Evolutionary conservation across 2,329 filamentous ascomycete species (phyloP).

Genomic region (Xylariaceae sp.): DNA sequence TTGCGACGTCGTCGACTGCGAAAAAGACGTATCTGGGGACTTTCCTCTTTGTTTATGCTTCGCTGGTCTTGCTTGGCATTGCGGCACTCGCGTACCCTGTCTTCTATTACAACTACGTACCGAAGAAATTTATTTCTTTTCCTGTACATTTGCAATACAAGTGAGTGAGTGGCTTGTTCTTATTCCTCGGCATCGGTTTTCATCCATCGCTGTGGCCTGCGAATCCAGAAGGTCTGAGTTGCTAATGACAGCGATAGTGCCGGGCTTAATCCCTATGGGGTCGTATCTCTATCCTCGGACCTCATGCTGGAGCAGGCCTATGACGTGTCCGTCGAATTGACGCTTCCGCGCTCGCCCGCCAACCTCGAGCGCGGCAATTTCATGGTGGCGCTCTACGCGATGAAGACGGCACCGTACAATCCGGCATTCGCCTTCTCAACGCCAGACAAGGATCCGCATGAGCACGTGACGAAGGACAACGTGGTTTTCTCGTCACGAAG

Average conservation of each 20-base stretch:
- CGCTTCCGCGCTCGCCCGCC: constrained; percentile 69
- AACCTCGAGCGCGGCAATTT: constrained; percentile 85
- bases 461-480: constrained; percentile 37
- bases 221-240: neutral
- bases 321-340: constrained; percentile 72
- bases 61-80: constrained; percentile 43
- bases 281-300: constrained; percentile 45
- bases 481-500: constrained; percentile 64
- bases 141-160: constrained; percentile 58
- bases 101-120: constrained; percentile 55
- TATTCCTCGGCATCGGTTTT: too few relatives aligned
- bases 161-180: constrained; percentile 34
- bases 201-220: neutral
- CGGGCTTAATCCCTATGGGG: constrained; percentile 50
- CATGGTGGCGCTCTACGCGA: constrained; percentile 79
- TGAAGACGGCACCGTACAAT: constrained; percentile 44
- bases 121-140: constrained; percentile 48
- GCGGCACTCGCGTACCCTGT: constrained; percentile 48
- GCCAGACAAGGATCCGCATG: constrained; percentile 26
- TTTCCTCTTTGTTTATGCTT: constrained; percentile 42
- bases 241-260: constrained; percentile 34
- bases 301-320: constrained; percentile 74
- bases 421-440: constrained; percentile 25
- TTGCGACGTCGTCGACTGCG: constrained; percentile 48
- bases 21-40: constrained; percentile 48